Base-by-base conservation (phyloP, 768 basidiomycete species). In the Plicaturopsis crispa region DNA sequence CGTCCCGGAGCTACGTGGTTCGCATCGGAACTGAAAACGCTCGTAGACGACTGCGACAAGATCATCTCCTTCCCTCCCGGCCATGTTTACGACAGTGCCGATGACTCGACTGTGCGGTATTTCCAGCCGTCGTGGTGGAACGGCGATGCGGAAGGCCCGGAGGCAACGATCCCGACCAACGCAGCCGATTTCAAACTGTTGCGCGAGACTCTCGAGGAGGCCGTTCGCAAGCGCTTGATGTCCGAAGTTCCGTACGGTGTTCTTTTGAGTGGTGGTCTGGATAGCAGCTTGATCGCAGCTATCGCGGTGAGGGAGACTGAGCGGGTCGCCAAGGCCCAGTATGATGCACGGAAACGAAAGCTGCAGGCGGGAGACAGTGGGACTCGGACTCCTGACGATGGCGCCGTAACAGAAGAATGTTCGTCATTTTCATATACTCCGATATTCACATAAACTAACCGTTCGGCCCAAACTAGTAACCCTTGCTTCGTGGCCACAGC, bases 171-270 rank as follows among this genome's bases (percentile, higher is more conserved):
- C 42, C 84, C 90, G 21, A 72, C 74, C 33, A 69, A 63, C 22
- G 48, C 72, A 5, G 74, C 71, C 10, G 77, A 98, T 57, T 63
- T 84, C 31, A 81, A 69, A 5, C 60, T 73, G 17, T 60, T 99
- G 22, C 77, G 93, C 30, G 79, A 87, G 56, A 72, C 81, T 0
- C 71, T 99, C 20, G 96, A 98, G 62, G 81, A 73, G 21, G 89
- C 96, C 11, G 96, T 99, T 35, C 75, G 80, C 51, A 99, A 98
- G 60, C 73, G 96, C 34, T 65, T 99, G 14, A 99, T 99, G 96
- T 86, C 85, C 21, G 96, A 99, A 61, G 96, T 98, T 8, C 96
- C 96, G 3, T 99, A 93, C 48, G 96, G 96, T 42, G 96, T 99
- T 12, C 72, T 99, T 30, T 74, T 99, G 41, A 90, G 85, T 44